phyloP scores from a whole-genome alignment of 805 yeast genomes.

The Hanseniaspora thailandica region DNA sequence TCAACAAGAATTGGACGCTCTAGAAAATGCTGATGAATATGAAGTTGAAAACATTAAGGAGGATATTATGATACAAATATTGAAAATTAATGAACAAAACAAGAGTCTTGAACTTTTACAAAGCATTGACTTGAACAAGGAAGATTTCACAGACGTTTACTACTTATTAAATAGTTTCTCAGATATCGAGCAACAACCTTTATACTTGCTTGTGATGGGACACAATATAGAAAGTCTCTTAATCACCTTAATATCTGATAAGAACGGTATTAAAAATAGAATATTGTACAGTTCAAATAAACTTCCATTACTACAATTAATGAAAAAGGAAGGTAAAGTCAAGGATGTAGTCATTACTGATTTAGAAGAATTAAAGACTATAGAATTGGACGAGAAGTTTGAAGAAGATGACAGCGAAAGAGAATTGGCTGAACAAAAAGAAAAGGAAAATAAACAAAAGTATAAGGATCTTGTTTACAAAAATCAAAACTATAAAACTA shows the following conservation, averaged over 20 bases:
- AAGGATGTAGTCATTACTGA: constrained; percentile 29
- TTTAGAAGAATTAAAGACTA: constrained; percentile 25
- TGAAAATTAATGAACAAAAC: constrained; percentile 29
- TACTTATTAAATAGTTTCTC: constrained; percentile 22
- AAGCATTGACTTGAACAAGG: constrained; percentile 25
- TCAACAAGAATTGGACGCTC: background rate
- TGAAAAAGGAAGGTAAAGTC: constrained; percentile 45
- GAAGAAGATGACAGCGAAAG: constrained; percentile 12
- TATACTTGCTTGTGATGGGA: constrained; percentile 36
- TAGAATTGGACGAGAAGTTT: constrained; percentile 10
- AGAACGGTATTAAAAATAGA: constrained; percentile 66
- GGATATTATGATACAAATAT: constrained; percentile 13
- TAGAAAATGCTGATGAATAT: constrained; percentile 7
- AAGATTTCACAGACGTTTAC: constrained; percentile 30
- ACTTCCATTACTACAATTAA: constrained; percentile 57
- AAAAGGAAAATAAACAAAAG: constrained; percentile 21
- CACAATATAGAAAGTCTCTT: constrained; percentile 7
- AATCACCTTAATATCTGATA: constrained; percentile 77
- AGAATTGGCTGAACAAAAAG: constrained; percentile 24
- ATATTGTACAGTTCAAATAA: constrained; percentile 93
- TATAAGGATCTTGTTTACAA: constrained; percentile 11
- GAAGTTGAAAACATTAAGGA: background rate
- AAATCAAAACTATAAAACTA: constrained; percentile 13
- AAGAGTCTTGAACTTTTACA: constrained; percentile 24
- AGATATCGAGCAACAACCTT: constrained; percentile 31